phyloP scores from a whole-genome alignment of 805 yeast genomes.

The Hanseniaspora lindneri region DNA sequence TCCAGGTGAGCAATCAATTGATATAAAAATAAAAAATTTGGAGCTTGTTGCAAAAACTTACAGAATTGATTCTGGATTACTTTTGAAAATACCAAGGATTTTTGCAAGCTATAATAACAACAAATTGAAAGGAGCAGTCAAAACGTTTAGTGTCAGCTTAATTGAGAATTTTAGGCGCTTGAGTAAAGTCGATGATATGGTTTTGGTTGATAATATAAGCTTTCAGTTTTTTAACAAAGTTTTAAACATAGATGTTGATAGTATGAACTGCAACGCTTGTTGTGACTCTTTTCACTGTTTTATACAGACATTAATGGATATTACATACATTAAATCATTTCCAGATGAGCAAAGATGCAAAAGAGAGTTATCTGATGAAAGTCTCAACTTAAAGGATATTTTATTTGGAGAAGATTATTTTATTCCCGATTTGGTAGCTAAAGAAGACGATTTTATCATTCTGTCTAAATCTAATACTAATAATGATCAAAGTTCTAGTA shows the following conservation, averaged over 20 bases:
- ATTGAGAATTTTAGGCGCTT: constrained; percentile 4
- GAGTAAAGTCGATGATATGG: not conserved
- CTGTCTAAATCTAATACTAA: not conserved
- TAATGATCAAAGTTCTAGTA: no score
- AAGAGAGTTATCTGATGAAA: constrained; percentile 20
- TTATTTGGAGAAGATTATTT: constrained; percentile 27
- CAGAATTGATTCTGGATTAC: constrained; percentile 9
- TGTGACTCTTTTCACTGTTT: constrained; percentile 77
- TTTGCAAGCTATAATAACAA: not conserved
- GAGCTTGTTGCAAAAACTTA: constrained; percentile 12
- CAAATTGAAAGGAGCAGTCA: constrained; percentile 1
- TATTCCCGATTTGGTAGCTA: constrained; percentile 14
- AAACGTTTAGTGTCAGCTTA: constrained; percentile 9
- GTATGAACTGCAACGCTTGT: constrained; percentile 45
- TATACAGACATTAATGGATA: constrained; percentile 53
- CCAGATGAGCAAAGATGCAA: constrained; percentile 50
- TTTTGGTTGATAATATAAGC: not conserved
- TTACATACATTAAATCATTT: constrained; percentile 56
- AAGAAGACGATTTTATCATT: constrained; percentile 18
- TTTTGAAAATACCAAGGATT: constrained; percentile 5
- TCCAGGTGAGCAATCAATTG: not conserved
- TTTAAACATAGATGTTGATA: constrained; percentile 32
- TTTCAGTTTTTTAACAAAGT: not conserved
- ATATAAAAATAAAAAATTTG: not conserved
- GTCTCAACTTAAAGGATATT: constrained; percentile 33